Base-by-base conservation (phyloP, 2,329 filamentous ascomycete species). In the Monilinia aucupariae region DNA sequence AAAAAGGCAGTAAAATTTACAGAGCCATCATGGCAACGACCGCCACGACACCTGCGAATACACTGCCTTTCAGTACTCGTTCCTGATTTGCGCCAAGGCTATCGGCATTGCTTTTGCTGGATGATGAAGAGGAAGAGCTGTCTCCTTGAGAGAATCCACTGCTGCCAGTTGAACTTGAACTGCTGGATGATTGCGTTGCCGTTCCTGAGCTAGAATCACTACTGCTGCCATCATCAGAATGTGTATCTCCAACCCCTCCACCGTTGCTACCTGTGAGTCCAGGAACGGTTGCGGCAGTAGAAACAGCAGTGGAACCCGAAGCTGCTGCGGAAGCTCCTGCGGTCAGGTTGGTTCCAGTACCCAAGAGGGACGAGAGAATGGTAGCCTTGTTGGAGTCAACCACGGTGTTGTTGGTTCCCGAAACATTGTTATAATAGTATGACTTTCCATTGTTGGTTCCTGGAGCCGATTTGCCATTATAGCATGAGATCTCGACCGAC, bases 401-500 rank as follows among this genome's bases (percentile, higher is more conserved):
- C 64, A 97, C 83, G 1, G 91, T 90, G 75, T 88, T 79, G 78
- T 96, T 93, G 64, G 89, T 88, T 63, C 82, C 90, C 0, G 76
- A 75, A 27, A 74, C 71, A 71, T 84, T 79, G 66, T 82, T 87
- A 80, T 90, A 96, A 68, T 85, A 83, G 81, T 97, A 99, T 30
- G 87, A 87, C 68, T 80, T 82, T 67, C 85, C 84, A 61, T 81
- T 84, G 76, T 86, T 89, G 27, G 83, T 81, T 37, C 93, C 94
- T 4, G 91, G 86, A 0, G 74, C 71, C 22, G 68, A 76, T 61
- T 77, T 75, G 41, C 82, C 80, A 69, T 92, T 82, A 80, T 90
- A 97, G 86, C 94, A 99, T 69, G 92, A 78, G 43, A 97, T 86
- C n/a, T 80, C 82, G 64, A 99, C 85, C 61, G 92, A 85, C 61